These are phyloP conservation scores for Hirsutella rhossiliensis DNA, from an alignment of 2,329 filamentous ascomycete genomes.

Conservation along the genomic window DNA sequence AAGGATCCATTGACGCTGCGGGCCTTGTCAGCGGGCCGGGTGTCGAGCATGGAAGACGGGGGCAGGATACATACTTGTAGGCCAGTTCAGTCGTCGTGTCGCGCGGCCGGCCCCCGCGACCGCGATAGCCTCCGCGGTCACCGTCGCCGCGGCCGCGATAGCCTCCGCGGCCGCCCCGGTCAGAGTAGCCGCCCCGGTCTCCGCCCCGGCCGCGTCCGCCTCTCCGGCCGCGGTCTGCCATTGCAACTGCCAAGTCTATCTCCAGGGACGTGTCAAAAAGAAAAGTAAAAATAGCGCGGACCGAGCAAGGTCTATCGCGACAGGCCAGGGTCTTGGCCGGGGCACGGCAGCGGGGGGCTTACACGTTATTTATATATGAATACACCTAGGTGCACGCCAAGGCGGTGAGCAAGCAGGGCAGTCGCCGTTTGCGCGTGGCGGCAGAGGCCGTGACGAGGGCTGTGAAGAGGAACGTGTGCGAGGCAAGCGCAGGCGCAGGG, in stretches of 20 bases:
- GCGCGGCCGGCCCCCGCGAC: not conserved
- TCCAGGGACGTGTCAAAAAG: not conserved
- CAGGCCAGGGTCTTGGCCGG: not conserved
- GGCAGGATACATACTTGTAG: not conserved
- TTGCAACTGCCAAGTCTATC: conserved; percentile 1
- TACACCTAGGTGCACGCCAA: too few relatives aligned
- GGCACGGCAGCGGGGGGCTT: too few relatives aligned
- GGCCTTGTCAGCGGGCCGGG: not conserved
- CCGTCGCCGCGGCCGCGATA: conserved; percentile 8
- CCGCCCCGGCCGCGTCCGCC: conserved; percentile 2
- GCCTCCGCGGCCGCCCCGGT: conserved; percentile 6
- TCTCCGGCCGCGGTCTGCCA: conserved; percentile 16
- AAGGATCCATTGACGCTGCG: conserved; percentile 11
- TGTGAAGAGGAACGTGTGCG: too few relatives aligned
- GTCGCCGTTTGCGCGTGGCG: not conserved
- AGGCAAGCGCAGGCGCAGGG: too few relatives aligned
- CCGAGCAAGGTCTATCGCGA: not conserved
- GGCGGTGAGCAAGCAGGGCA: not conserved
- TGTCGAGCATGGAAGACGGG: not conserved
- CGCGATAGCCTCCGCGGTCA: conserved; percentile 1
- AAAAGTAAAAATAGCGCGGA: too few relatives aligned
- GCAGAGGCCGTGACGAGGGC: too few relatives aligned
- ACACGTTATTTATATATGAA: too few relatives aligned
- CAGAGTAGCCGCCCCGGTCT: conserved; percentile 5
- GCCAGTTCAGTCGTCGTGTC: not conserved